Evolutionary conservation across 106 monocot genomes (phyloP), one percentile per base, ranked within the genome.

Genomic region (Dendrobium nobile): DNA sequence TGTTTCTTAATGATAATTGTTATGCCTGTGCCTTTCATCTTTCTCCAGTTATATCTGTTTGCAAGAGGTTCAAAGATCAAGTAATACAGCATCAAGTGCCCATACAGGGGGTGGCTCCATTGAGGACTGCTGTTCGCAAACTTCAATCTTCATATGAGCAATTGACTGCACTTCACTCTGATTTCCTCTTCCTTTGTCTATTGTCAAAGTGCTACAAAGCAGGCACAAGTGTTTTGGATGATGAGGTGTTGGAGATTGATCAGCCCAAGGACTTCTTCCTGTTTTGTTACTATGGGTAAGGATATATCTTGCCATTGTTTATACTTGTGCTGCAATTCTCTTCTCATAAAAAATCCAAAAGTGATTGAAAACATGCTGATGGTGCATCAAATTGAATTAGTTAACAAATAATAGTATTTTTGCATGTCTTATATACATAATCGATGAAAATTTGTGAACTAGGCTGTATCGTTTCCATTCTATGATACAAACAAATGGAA

Each of bases 211-310:
- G 87, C 65, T 99, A 95, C 56, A 99, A 99, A 78, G 87, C 91
- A 64, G 89, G 87, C 55, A 78, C 89, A 58, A 86, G 80, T 80
- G 70, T 95, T 47, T 79, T 99, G 65, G 89, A 93, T 16, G 88
- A 91, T 75, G 91, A 91, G 78, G 82, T 95, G 61, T 85, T 88
- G 55, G 98, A 95, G 76, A 87, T 95, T 85, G 93, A 99, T 79
- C 89, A 90, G 59, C 95, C 98, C 77, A 89, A 68, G 84, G 98
- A 99, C 40, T 79, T 99, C n/a, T 99, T 99, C 75, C 95, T 99
- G 26, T 99, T 88, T 80, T 93, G 87, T 73, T 99, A 99, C 82
- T 99, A 99, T 84, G 98, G 98, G 98, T 97, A 64, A 81, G 89
- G 85, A 43, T 27, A 72, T 31, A 28, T 26, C n/a, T 54, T 22